Base-by-base conservation (phyloP, 495 filamentous ascomycete species). In the Chaetomium tenue region DNA sequence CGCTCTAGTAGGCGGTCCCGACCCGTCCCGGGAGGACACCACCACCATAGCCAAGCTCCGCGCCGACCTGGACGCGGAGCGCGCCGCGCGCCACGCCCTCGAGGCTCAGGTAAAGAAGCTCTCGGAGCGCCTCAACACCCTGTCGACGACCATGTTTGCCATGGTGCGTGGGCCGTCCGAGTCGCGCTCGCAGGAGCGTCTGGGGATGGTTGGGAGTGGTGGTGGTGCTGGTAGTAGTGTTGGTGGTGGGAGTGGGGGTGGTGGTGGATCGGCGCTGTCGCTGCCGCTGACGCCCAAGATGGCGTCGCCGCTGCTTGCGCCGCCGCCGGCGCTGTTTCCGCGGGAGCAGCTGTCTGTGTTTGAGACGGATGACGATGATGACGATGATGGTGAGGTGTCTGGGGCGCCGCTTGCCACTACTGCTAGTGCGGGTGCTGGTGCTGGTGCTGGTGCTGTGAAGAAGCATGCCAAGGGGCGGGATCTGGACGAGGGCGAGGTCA, bases 101-200 rank as follows among this genome's bases (percentile, higher is more conserved):
- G 83, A 86, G 67, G 72, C 73, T 1, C 73, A 81, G 56, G 82
- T 86, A 23, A 77, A 72, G 57, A 78, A 74, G 61, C 72, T 86
- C 1, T 76, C 75, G 44, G 76, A 79, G 18, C 75, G 74, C 28
- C 60, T 84, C 30, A 75, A 81, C 61, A 69, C 72, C 0, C 51
- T 79, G 33, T 76, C 76, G 2, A 73, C 72, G 2, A 74, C 75
- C 25, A 72, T 76, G 66, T 76, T 73, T 33, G 73, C 75, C 61
- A 73, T 74, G 71, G 66, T 73, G 4, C 68, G 74, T 20, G 68
- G 68, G 9, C 71, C 74, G 26, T 64, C 73, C 51, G 68, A 73
- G 65, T 65, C 66, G 2, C 58, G 71, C 13, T 73, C 67, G 9
- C 67, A 69, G 16, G 70, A 74, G 54, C 62, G 66, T 33, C 53